Base-by-base conservation (phyloP, 2,329 filamentous ascomycete species). In the Arthrobotrys conoides region DNA sequence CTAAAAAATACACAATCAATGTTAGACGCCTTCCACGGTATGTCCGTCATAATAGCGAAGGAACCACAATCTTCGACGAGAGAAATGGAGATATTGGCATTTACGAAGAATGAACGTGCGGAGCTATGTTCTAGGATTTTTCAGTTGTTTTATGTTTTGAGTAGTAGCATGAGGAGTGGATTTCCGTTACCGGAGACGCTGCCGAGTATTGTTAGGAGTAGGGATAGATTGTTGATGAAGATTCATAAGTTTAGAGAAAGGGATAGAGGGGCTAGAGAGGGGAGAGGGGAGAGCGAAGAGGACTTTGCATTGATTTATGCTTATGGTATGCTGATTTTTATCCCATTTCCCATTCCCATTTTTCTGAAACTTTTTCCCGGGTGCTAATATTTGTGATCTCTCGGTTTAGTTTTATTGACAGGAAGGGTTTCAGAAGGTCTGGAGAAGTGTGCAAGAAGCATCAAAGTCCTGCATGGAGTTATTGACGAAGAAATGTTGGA, bases 291-390 rank as follows among this genome's bases (percentile, higher is more conserved):
- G 1, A 85, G 84, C 1, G 87, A 87, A 69, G 86, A 87, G 80
- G 96, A 99, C 83, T 98, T 96, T 84, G 94, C 95, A 80, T 86
- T 98, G 81, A 85, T 98, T 51, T 99, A 98, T 85, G 94, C 95
- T 18, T 99, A 97, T 85, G 93, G 81, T 82, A 61, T 73, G 75
- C 49, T 36, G 36, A n/a, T 22, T 14, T 18, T 9, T 38, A 22
- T 38, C 20, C 16, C 18, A 18, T 38, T 38, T 38, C 20, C 16
- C 18, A n/a, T 4, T 6, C 16, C 38, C 30, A 9, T 16, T 41
- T 41, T 41, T 41, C 12, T 1, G 9, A 30, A 30, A 41, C 16
- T 16, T 16, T 41, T 41, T 41, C 16, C 2, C 10, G 14, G 9
- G 38, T 33, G 14, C 57, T 71, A 41, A 48, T 20, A 14, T 30